Evolutionary conservation across 768 basidiomycete genomes (phyloP), one percentile per base, ranked within the genome.

Genomic region (Mycena galopus): DNA sequence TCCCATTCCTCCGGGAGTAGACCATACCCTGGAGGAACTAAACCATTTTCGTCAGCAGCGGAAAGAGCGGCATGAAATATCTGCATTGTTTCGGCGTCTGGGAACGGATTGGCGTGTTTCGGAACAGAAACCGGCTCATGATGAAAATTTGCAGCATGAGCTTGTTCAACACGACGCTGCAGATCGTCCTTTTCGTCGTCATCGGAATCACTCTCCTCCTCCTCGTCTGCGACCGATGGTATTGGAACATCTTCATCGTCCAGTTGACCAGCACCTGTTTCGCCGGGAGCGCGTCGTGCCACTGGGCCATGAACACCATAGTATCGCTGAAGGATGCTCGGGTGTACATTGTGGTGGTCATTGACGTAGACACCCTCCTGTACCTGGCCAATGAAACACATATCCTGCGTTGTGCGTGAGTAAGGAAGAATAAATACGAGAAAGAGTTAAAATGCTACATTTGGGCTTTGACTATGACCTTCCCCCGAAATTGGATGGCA

Each of bases 401-500:
- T 62, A 19, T 62, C 67, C 67, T 69, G 50, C 1, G 8, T 39
- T 4, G 25, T 33, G 21, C 44, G 8, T 44, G 39, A 61, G 25
- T 8, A 23, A 1, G n/a, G n/a, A n/a, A n/a, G n/a, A 51, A 44
- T 21, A 29, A n/a, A 50, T 2, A 10, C 11, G 17, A 25, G 2
- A 30, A 19, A 56, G 10, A n/a, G n/a, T n/a, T 30, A 29, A 30
- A 32, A 27, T 51, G 14, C 3, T 33, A 69, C 68, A 5, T 69
- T 35, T 30, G 68, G 69, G 17, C 59, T 61, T 39, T 65, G 56
- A 58, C 75, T 65, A 9, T 74, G 64, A 9, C 65, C 73, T 25
- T 39, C 55, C 7, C 74, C 78, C 17, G 68, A 76, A 21, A 83
- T 73, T 1, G 78, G 73, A 44, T 83, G 62, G 32, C 47, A 44